Base-by-base conservation (phyloP, 2,329 filamentous ascomycete species). In the Fusarium napiforme region DNA sequence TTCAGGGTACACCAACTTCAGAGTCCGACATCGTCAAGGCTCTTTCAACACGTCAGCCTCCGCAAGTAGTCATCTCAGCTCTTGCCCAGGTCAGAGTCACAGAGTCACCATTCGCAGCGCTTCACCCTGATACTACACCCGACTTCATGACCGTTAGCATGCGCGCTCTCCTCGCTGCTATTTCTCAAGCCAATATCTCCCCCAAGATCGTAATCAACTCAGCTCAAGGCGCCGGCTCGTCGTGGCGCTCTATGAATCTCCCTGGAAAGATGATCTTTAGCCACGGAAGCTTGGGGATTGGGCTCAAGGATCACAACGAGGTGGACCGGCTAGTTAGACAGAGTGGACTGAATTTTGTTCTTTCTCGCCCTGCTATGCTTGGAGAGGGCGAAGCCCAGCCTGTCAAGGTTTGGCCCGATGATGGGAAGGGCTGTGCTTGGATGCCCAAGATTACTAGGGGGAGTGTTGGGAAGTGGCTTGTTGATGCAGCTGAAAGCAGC, bases 381-480 rank as follows among this genome's bases (percentile, higher is more conserved):
- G 34, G 32, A 0, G 71, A 74, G 3, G 71, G 68, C 9, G 59
- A 66, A 3, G 67, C 30, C 4, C 50, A 30, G 15, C 16, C 39
- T 9, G 56, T 74, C 0, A 74, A 63, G 32, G 56, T 72, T 3
- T 74, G 71, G 71, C 56, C 71, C 9, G 68, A 74, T 9, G 64
- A 74, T 55, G 71, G 71, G 7, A 64, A 69, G 26, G 71, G 71
- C 0, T 74, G 70, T 16, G 57, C 71, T 5, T 74, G 71, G 71
- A 72, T 74, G 66, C 71, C 71, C 1, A 72, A 64, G 18, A 69
- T 74, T 23, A 69, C 64, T 0, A 61, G 71, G 28, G 32, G 23
- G 2, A 74, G 60, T 19, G 21, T 74, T 1, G 72, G 43, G 5
- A 69, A 64, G 8, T 75, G 72, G 72, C 39, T 75, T 0, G 12